Percentiles rank a stretch among this genome's conserved stretches.
phyloP scores from a whole-genome alignment of 1,284 basidiomycete genomes.

The Chondrostereum purpureum region DNA sequence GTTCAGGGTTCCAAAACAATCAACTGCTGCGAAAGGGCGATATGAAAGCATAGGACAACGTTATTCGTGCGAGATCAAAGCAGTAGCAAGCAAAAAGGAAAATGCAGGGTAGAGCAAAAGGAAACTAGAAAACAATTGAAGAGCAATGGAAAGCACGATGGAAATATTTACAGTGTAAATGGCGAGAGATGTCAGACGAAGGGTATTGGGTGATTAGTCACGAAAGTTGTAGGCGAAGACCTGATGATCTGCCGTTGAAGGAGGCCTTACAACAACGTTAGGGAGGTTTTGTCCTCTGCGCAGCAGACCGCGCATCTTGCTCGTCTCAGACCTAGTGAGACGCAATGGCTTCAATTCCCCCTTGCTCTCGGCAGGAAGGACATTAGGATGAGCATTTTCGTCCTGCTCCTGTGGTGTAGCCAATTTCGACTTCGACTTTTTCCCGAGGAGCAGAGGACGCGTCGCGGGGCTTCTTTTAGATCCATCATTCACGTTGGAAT shows the following conservation, averaged over 20 bases:
- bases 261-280: constrained; percentile 38
- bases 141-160: constrained; percentile 12
- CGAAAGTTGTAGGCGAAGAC: constrained; percentile 29
- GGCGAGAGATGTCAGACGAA: constrained; percentile 11
- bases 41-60: no score
- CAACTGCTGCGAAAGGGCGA: no score
- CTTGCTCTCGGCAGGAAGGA: constrained; percentile 17
- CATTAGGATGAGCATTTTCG: constrained; percentile 34
- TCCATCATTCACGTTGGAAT: constrained; percentile 27
- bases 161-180: constrained; percentile 5
- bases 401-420: constrained; percentile 24
- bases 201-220: constrained; percentile 26
- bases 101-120: no score
- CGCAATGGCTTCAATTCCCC: constrained; percentile 44
- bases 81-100: no score
- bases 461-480: constrained; percentile 21
- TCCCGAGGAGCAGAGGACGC: constrained; percentile 48
- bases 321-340: constrained; percentile 54
- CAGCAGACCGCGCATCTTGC: constrained; percentile 45
- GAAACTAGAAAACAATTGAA: constrained; percentile 13
- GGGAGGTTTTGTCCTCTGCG: constrained; percentile 36
- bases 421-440: constrained; percentile 38
- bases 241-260: constrained; percentile 30
- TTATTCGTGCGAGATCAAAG: no score
- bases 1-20: neutral